These are phyloP conservation scores for Yarrowia sp. DNA, from an alignment of 805 yeast species.

Conservation along the genomic window DNA sequence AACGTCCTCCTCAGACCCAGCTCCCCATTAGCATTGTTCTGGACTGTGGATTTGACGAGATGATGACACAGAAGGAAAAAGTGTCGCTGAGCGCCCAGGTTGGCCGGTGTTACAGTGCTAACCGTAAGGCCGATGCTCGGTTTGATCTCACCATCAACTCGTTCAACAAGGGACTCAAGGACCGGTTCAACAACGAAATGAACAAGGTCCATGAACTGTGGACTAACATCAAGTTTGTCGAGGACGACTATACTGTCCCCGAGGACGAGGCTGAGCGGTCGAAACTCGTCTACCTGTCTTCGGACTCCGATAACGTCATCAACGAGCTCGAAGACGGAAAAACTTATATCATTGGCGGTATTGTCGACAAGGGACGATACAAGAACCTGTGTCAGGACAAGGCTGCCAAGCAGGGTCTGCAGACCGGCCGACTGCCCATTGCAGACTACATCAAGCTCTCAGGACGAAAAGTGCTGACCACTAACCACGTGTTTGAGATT, in stretches of 20 bases:
- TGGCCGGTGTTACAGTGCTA: constrained; percentile 80
- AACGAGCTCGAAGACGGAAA: constrained; percentile 67
- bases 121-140: constrained; percentile 63
- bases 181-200: constrained; percentile 71
- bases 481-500: constrained; percentile 93
- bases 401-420: constrained; percentile 74
- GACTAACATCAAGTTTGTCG: constrained; percentile 65
- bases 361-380: constrained; percentile 93
- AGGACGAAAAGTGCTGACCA: constrained; percentile 89
- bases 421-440: constrained; percentile 83
- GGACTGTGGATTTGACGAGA: constrained; percentile 90
- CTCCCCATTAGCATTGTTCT: constrained; percentile 66
- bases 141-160: constrained; percentile 68
- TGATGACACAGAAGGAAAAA: constrained; percentile 78
- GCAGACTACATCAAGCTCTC: constrained; percentile 81
- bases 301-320: constrained; percentile 80
- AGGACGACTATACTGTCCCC: constrained; percentile 52
- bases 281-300: constrained; percentile 71
- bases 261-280: constrained; percentile 49
- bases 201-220: constrained; percentile 66
- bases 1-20: constrained; percentile 41
- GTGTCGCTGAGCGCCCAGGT: constrained; percentile 80
- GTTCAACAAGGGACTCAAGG: constrained; percentile 68
- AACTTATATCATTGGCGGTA: constrained; percentile 92
- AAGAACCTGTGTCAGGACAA: constrained; percentile 80